These are phyloP conservation scores for Plantago coronopus DNA, from an alignment of 305 asterid genomes.

Conservation along the genomic window DNA sequence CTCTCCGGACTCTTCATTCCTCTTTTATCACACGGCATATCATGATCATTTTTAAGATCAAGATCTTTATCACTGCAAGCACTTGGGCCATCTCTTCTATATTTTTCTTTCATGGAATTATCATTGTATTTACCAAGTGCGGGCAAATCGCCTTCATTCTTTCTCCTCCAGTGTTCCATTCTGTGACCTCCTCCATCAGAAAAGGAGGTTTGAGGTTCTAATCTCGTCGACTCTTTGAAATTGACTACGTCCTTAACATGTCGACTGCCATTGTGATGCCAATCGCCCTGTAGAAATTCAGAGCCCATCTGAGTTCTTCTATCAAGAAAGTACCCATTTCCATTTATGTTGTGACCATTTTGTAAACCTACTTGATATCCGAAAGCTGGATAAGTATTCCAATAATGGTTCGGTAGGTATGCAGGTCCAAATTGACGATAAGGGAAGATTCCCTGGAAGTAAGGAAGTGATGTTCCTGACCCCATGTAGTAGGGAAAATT, in stretches of 20 bases:
- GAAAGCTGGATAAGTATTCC: slow-evolving; percentile 26
- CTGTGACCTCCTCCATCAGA: slow-evolving; percentile 26
- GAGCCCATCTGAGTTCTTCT: slow-evolving; percentile 20
- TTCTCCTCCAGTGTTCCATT: slow-evolving; percentile 28
- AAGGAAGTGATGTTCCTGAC: slow-evolving; percentile 22
- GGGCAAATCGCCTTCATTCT: slow-evolving; percentile 25
- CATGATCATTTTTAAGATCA: slow-evolving; percentile 25
- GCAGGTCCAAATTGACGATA: slow-evolving; percentile 24
- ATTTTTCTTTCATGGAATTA: slow-evolving; percentile 26
- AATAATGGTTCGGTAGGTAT: slow-evolving; percentile 25
- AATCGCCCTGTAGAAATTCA: slow-evolving; percentile 26
- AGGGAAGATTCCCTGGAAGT: slow-evolving; percentile 26
- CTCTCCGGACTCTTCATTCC: slow-evolving; percentile 33
- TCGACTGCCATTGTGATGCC: slow-evolving; percentile 30
- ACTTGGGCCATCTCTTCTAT: slow-evolving; percentile 24
- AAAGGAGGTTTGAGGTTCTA: slow-evolving; percentile 23
- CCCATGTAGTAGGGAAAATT: slow-evolving; percentile 22
- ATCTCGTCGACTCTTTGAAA: slow-evolving; percentile 24
- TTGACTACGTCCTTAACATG: slow-evolving; percentile 23
- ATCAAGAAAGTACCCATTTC: slow-evolving; percentile 24
- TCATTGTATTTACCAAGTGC: slow-evolving; percentile 23
- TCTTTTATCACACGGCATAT: slow-evolving; percentile 32
- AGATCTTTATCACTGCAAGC: slow-evolving; percentile 26
- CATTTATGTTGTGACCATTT: slow-evolving; percentile 22
- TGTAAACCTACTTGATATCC: slow-evolving; percentile 29